Conservation (phyloP, 2,329 filamentous ascomycete genomes). For the Clonostachys sp. region DNA sequence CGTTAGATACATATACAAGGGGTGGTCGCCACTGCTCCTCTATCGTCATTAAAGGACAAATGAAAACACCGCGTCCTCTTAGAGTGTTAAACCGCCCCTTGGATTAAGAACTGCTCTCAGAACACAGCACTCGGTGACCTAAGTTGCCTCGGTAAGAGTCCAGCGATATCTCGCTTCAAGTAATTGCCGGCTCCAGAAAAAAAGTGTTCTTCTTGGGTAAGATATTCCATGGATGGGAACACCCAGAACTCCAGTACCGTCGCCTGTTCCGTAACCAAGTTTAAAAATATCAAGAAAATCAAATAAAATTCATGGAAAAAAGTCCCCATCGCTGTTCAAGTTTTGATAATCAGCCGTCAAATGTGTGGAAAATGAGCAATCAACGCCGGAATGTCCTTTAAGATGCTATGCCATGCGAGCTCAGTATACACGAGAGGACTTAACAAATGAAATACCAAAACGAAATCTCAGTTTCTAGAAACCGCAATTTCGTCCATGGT, state of each 20-base stretch:
- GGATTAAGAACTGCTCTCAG: not conserved
- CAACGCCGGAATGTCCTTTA: conserved; percentile 24
- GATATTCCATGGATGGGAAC: too few species aligned
- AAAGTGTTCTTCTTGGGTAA: too few species aligned
- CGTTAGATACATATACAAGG: conserved; percentile 22
- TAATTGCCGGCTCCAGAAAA: too few species aligned
- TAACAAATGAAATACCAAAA: conserved; percentile 12
- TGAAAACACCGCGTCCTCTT: not conserved
- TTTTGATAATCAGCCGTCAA: conserved; percentile 19
- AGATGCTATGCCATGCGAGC: conserved; percentile 28
- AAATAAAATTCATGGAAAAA: too few species aligned
- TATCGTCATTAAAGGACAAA: conserved; percentile 18
- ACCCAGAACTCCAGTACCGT: too few species aligned
- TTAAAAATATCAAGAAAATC: too few species aligned
- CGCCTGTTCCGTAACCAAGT: too few species aligned
- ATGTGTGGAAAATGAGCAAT: conserved; percentile 17
- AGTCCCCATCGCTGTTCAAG: conserved; percentile 4
- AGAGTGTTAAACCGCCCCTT: not conserved
- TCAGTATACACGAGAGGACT: conserved; percentile 19
- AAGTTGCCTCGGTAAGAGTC: too few species aligned
- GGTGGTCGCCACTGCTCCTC: conserved; percentile 16
- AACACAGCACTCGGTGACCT: too few species aligned
- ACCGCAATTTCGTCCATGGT: not conserved
- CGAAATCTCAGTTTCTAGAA: not conserved
- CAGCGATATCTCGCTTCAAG: too few species aligned